Conservation (phyloP, 1,139 yeast genomes). For the Yamadazyma songkhlaensis region DNA sequence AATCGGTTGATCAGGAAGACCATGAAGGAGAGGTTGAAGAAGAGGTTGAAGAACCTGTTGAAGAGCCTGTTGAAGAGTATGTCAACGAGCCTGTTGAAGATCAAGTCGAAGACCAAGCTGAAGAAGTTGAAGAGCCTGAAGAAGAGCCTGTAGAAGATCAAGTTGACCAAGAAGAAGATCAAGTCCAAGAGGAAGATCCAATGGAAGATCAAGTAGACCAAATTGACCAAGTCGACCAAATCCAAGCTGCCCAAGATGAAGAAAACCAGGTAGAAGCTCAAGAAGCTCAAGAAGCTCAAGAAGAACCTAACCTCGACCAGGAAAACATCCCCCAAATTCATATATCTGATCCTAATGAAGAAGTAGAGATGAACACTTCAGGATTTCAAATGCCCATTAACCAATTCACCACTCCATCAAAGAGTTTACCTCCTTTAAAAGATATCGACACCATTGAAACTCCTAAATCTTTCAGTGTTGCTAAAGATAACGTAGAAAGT, state of each 20-base stretch:
- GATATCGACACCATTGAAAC: conserved; percentile 43
- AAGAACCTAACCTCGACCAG: background rate
- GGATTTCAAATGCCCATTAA: conserved; percentile 8
- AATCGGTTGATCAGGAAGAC: background rate
- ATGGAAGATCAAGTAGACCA: too few relatives aligned
- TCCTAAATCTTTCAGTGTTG: conserved; percentile 42
- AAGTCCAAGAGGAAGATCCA: background rate
- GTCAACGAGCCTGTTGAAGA: background rate
- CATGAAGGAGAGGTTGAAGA: background rate
- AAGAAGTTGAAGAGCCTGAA: conserved; percentile 3
- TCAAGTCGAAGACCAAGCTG: conserved; percentile 6
- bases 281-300: conserved; percentile 2
- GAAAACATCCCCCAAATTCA: too few relatives aligned
- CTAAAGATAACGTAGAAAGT: conserved; percentile 28
- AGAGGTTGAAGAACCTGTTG: background rate
- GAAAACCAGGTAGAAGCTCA: conserved; percentile 1
- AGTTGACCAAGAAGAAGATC: background rate
- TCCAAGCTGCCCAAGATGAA: too few relatives aligned
- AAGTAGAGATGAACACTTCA: conserved; percentile 10
- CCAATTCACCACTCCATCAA: conserved; percentile 43
- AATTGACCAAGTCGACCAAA: too few relatives aligned
- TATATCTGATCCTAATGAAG: conserved; percentile 5
- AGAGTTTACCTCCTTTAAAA: conserved; percentile 41
- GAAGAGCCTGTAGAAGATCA: conserved; percentile 4
- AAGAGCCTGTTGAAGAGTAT: background rate